Evolutionary conservation across 805 yeast species (phyloP).

Genomic region (Schizosaccharomyces cryophilus): DNA sequence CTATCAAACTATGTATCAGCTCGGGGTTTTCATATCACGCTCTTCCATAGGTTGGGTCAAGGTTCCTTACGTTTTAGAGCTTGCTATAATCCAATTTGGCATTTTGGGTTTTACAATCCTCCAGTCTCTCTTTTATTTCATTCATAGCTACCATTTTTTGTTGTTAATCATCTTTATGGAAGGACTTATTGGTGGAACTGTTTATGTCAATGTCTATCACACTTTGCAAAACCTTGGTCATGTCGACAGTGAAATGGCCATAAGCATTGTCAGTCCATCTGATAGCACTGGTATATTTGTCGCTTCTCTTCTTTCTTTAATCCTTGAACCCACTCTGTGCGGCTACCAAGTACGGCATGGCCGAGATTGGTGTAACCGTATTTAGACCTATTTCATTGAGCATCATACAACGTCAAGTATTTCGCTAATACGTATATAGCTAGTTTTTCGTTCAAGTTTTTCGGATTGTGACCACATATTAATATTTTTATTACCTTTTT

Average conservation of each 20-base stretch:
- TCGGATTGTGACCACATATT: no score
- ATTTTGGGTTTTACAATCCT: conserved; percentile 34
- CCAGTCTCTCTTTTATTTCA: conserved; percentile 38
- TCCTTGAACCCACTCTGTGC: conserved; percentile 54
- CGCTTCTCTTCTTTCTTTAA: conserved; percentile 54
- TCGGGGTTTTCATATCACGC: conserved; percentile 80
- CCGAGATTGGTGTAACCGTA: conserved; percentile 44
- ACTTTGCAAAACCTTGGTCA: conserved; percentile 35
- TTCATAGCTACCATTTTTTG: conserved; percentile 37
- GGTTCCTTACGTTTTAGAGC: conserved; percentile 30
- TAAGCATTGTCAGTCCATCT: conserved; percentile 65
- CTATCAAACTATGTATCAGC: conserved; percentile 3
- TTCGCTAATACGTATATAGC: no score
- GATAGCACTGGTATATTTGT: conserved; percentile 65
- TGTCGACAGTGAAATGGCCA: conserved; percentile 43
- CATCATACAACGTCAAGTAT: no score
- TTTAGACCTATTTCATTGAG: neutral
- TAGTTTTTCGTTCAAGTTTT: no score
- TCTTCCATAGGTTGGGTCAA: conserved; percentile 52
- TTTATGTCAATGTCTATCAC: conserved; percentile 73
- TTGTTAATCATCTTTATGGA: conserved; percentile 54
- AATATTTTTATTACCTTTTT: no score
- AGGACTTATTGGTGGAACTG: conserved; percentile 68
- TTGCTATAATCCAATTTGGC: conserved; percentile 39
- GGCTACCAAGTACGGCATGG: conserved; percentile 43